Percentiles rank a stretch among this genome's conserved stretches.
These are phyloP conservation scores for Populus trichocarpa DNA, from an alignment of 441 rosid genomes.

Conservation along the genomic window DNA sequence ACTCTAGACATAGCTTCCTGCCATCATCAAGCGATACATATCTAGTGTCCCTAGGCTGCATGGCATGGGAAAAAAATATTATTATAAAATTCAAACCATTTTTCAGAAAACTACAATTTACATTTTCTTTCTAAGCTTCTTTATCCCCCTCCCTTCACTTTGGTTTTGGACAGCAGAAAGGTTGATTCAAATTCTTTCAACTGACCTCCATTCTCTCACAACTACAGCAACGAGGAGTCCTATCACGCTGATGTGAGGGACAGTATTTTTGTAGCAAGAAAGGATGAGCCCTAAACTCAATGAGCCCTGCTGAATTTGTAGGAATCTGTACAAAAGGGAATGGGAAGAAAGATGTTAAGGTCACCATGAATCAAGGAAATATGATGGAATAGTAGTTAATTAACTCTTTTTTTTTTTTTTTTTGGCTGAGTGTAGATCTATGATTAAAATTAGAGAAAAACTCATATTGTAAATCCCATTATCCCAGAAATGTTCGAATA, in stretches of 20 bases:
- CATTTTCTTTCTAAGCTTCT: neutral
- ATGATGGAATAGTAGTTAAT: neutral
- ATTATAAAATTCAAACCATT: conserved; percentile 2
- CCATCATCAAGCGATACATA: conserved; percentile 90
- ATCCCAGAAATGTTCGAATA: neutral
- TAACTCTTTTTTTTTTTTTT: neutral
- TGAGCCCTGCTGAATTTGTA: conserved; percentile 52
- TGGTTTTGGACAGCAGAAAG: neutral
- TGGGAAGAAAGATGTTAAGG: conserved; percentile 3
- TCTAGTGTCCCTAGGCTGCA: conserved; percentile 65
- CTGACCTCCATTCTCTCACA: conserved; percentile 98
- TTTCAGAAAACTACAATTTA: neutral
- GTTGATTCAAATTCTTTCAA: conserved; percentile 5
- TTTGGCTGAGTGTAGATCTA: neutral
- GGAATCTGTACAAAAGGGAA: neutral
- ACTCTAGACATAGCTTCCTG: conserved; percentile 85
- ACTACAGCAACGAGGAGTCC: conserved; percentile 92
- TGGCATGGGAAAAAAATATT: conserved; percentile 10
- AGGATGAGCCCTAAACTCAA: conserved; percentile 90
- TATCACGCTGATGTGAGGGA: conserved; percentile 85
- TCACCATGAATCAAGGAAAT: neutral
- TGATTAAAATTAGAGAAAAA: neutral
- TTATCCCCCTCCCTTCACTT: neutral
- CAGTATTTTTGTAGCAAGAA: conserved; percentile 89
- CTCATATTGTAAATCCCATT: neutral